phyloP scores from a whole-genome alignment of 148 eudicot species.

The Nyssa sinensis region DNA sequence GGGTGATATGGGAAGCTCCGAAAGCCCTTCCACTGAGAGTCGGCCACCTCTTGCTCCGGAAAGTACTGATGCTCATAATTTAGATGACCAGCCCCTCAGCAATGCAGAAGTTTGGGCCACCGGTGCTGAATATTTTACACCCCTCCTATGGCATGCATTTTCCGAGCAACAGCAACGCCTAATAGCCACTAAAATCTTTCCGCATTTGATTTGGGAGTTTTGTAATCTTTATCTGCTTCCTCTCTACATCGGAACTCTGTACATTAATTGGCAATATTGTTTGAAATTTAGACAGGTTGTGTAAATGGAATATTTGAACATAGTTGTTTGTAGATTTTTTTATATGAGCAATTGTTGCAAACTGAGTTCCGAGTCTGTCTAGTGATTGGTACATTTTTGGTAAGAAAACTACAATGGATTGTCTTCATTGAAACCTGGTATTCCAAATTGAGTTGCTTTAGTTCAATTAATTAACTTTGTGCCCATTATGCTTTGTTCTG shows the following conservation, averaged over 20 bases:
- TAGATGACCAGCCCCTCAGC: constrained; percentile 22
- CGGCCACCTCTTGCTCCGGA: constrained; percentile 36
- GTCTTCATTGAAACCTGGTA: background rate
- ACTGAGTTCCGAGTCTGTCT: background rate
- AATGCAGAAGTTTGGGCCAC: constrained; percentile 1
- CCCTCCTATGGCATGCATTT: constrained; percentile 6
- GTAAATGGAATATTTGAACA: constrained; percentile 14
- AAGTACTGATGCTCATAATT: constrained; percentile 19
- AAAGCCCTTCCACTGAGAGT: constrained; percentile 26
- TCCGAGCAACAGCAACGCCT: constrained; percentile 14
- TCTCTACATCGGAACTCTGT: constrained; percentile 27
- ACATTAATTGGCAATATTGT: constrained; percentile 29
- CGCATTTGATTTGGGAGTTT: constrained; percentile 10
- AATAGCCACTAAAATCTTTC: constrained; percentile 6
- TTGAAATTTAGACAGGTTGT: constrained; percentile 28
- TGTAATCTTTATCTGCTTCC: constrained; percentile 26
- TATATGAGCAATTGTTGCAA: constrained; percentile 3
- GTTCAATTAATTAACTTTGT: too few species aligned
- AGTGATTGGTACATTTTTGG: background rate
- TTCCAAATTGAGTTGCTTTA: background rate
- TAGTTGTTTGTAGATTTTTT: constrained; percentile 15
- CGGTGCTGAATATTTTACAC: constrained; percentile 7
- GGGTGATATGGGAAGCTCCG: constrained; percentile 38
- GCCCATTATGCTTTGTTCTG: too few species aligned
- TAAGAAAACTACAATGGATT: background rate